Percentiles rank a stretch among this genome's conserved stretches.
These are phyloP conservation scores for Lentinula raphanica DNA, from an alignment of 768 basidiomycete species.

Conservation along the genomic window DNA sequence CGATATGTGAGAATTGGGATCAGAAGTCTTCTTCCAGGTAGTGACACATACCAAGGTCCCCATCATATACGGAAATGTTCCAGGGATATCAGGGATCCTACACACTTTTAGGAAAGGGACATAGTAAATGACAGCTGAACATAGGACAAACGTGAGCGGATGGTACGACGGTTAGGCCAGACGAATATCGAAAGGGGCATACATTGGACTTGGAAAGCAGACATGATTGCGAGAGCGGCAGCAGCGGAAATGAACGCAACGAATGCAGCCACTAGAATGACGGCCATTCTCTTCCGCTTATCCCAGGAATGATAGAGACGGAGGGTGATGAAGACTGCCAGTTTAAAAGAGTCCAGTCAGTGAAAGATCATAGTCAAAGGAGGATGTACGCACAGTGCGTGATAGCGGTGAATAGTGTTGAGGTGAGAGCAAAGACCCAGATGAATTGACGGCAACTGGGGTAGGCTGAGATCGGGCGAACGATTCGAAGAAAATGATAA, in stretches of 20 bases:
- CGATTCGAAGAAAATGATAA: background rate
- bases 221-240: background rate
- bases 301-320: constrained; percentile 10
- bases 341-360: background rate
- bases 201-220: constrained; percentile 3
- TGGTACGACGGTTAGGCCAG: too few species aligned
- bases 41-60: background rate
- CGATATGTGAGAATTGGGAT: background rate
- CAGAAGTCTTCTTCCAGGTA: background rate
- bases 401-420: constrained; percentile 2
- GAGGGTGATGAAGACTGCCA: constrained; percentile 4
- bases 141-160: background rate
- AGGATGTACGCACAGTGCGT: constrained; percentile 7
- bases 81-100: background rate
- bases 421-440: constrained; percentile 5
- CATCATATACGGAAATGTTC: background rate
- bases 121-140: background rate
- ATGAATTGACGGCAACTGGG: constrained; percentile 8
- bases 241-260: background rate
- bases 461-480: background rate
- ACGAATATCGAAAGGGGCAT: background rate
- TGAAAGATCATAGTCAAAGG: background rate
- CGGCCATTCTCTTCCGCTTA: background rate
- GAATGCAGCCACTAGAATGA: constrained; percentile 4
- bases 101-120: background rate